These are phyloP conservation scores for Pseudomicrostroma phylloplanum DNA, from an alignment of 1,284 basidiomycete genomes.

Conservation along the genomic window DNA sequence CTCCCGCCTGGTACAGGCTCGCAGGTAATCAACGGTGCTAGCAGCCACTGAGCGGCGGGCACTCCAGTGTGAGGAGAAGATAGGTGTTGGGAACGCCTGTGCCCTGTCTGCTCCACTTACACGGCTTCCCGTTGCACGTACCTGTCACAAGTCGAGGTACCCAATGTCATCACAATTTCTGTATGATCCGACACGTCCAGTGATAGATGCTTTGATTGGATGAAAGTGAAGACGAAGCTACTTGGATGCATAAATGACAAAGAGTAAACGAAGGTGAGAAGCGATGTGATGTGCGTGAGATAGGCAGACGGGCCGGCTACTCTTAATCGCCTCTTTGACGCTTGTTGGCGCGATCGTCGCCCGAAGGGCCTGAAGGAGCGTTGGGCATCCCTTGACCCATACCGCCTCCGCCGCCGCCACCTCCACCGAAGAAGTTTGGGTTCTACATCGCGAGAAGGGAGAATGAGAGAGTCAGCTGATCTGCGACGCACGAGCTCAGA, in stretches of 20 bases:
- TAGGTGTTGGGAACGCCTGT: too few species aligned
- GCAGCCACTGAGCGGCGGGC: not conserved
- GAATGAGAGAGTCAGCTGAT: too few species aligned
- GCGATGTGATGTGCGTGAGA: not conserved
- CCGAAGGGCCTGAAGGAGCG: not conserved
- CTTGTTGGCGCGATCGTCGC: conserved; percentile 17
- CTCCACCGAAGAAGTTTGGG: conserved; percentile 30
- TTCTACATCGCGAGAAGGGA: conserved; percentile 13
- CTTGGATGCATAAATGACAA: not conserved
- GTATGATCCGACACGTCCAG: too few species aligned
- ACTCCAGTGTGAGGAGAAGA: too few species aligned
- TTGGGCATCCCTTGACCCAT: conserved; percentile 2
- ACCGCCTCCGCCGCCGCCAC: conserved; percentile 2
- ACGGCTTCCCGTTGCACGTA: too few species aligned
- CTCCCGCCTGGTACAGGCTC: not conserved
- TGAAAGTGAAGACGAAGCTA: too few species aligned
- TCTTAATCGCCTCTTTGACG: conserved; percentile 9
- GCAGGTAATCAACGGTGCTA: conserved; percentile 1
- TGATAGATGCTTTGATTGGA: too few species aligned
- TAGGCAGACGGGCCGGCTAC: not conserved
- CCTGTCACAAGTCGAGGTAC: too few species aligned
- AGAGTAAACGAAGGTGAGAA: not conserved
- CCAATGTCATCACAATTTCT: too few species aligned
- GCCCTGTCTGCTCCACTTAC: too few species aligned
- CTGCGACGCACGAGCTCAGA: not conserved